A percentile compares a stretch with the other conserved stretches of the same genome.
phyloP scores from a whole-genome alignment of 2,329 filamentous ascomycete genomes.

The Coniella vitis region DNA sequence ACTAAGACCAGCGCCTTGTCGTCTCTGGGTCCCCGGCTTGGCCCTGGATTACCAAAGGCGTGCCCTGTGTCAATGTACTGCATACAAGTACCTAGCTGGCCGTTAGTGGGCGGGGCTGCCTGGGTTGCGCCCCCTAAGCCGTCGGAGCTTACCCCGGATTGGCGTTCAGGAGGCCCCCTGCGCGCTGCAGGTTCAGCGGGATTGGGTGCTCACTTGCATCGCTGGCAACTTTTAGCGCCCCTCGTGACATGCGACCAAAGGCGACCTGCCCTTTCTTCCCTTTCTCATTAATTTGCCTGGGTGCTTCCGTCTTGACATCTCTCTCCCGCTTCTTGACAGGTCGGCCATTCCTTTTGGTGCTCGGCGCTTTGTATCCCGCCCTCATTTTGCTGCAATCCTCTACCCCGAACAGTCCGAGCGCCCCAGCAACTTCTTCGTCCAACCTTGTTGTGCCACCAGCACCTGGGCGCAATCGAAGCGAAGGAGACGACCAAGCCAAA shows the following conservation, averaged over 20 bases:
- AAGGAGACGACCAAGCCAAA: too few relatives aligned
- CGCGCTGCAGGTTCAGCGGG: background rate
- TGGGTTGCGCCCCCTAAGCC: background rate
- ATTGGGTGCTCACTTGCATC: background rate
- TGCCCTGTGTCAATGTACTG: too few relatives aligned
- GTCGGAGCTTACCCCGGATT: constrained; percentile 8
- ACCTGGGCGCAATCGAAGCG: too few relatives aligned
- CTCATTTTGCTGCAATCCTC: too few relatives aligned
- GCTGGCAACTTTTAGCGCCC: constrained; percentile 3
- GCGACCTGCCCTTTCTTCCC: background rate
- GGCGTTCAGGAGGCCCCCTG: constrained; percentile 1
- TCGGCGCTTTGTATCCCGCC: too few relatives aligned
- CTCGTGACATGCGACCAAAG: background rate
- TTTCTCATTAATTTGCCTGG: background rate
- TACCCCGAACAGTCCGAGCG: too few relatives aligned
- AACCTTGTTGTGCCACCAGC: background rate
- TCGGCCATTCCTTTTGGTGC: background rate
- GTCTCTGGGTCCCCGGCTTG: too few relatives aligned
- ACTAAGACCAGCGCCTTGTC: too few relatives aligned
- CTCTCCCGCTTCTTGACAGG: background rate
- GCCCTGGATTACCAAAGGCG: too few relatives aligned
- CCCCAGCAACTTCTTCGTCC: background rate
- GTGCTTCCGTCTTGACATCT: too few relatives aligned
- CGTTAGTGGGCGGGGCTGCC: too few relatives aligned
- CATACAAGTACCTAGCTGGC: too few relatives aligned